Evolutionary conservation across 805 yeast genomes (phyloP).

Genomic region (Lipomyces spencermartinsiae): DNA sequence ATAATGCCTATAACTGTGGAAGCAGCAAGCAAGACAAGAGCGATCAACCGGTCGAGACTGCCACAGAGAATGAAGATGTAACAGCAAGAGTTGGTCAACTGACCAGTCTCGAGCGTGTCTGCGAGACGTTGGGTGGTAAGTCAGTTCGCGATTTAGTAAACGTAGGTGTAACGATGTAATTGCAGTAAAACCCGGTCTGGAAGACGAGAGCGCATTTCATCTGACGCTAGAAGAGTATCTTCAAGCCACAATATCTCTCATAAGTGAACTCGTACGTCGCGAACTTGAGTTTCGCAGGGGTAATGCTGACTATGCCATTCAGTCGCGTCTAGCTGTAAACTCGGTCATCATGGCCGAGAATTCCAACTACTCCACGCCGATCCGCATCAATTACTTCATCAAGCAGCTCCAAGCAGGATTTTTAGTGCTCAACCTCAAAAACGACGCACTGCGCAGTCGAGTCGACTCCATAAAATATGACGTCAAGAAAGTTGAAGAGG

Average conservation of each 20-base stretch:
- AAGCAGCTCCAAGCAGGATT: conserved; percentile 43
- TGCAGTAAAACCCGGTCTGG: conserved; percentile 10
- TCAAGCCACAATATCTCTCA: conserved; percentile 41
- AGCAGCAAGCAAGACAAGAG: background rate
- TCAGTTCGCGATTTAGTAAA: background rate
- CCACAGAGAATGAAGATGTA: background rate
- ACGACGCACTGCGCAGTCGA: conserved; percentile 44
- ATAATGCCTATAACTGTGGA: background rate
- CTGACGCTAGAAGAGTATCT: conserved; percentile 44
- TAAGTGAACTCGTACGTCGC: conserved; percentile 39
- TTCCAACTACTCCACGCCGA: conserved; percentile 30
- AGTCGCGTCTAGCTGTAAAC: conserved; percentile 42
- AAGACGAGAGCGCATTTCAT: conserved; percentile 23
- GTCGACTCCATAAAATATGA: conserved; percentile 45
- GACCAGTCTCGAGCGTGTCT: conserved; percentile 15
- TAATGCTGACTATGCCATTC: background rate
- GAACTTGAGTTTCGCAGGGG: background rate
- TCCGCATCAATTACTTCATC: conserved; percentile 36
- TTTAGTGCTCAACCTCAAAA: conserved; percentile 43
- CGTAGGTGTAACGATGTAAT: background rate
- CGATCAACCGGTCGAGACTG: background rate
- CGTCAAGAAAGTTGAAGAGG: conserved; percentile 46
- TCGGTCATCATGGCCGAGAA: conserved; percentile 40
- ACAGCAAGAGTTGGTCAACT: background rate
- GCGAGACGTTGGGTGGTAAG: conserved; percentile 17